These are phyloP conservation scores for Austropuccinia psidii DNA, from an alignment of 1,284 basidiomycete genomes.

Conservation along the genomic window DNA sequence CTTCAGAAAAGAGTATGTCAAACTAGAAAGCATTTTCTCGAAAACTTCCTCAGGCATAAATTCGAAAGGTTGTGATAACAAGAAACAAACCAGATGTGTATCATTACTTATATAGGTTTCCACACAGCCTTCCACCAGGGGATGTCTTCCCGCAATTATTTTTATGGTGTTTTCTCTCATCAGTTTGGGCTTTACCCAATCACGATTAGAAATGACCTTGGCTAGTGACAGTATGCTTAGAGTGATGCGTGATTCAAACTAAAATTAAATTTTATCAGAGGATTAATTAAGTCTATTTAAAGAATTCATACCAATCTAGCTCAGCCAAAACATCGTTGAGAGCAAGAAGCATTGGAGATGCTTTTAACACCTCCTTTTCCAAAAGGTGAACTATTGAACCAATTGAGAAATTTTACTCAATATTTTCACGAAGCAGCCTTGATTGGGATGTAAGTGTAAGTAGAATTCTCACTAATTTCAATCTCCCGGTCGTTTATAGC, in stretches of 20 bases:
- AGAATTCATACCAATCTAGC: conserved; percentile 20
- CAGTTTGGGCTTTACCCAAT: conserved; percentile 27
- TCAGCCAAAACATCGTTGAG: conserved; percentile 8
- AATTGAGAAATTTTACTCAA: neutral
- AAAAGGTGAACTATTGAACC: conserved; percentile 11
- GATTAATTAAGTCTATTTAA: neutral
- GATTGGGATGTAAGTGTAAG: neutral
- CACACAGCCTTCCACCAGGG: conserved; percentile 32
- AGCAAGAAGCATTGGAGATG: neutral
- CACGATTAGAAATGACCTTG: conserved; percentile 3
- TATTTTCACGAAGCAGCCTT: neutral
- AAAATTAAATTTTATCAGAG: neutral
- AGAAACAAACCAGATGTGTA: conserved; percentile 17
- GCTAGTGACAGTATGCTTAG: conserved; percentile 25
- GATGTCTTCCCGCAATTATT: conserved; percentile 32
- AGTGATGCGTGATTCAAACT: neutral
- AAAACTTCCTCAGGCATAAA: neutral
- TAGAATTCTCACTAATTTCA: conserved; percentile 17
- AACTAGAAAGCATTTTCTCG: neutral
- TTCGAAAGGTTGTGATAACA: neutral
- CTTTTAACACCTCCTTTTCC: conserved; percentile 12
- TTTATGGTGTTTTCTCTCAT: conserved; percentile 13
- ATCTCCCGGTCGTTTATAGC: conserved; percentile 27
- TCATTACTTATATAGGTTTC: conserved; percentile 29
- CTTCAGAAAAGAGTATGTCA: too few species aligned